Percentiles rank a stretch among this genome's conserved stretches.
Evolutionary conservation across 345 rosid genomes (phyloP).

Genomic region (sweet orange (Citrus sinensis)): DVS_A1.0 CM039161.1:22516501-22517000

Average conservation of each 20-base stretch:
- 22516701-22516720: neutral
- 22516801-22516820: conserved; percentile 25
- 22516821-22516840: conserved; percentile 26
- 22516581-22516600: neutral
- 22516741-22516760: conserved; percentile 92
- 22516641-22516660: neutral
- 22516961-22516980: neutral
- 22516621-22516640: neutral
- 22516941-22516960: conserved; percentile 44
- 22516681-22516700: neutral
- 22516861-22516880: conserved; percentile 49
- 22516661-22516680: neutral
- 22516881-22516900: conserved; percentile 27
- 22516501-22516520: neutral
- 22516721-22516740: conserved; percentile 66
- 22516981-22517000: neutral
- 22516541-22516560: conserved; percentile 15
- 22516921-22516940: conserved; percentile 41
- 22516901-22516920: conserved; percentile 43
- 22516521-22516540: conserved; percentile 25
- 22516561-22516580: conserved; percentile 18
- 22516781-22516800: conserved; percentile 59
- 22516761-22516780: conserved; percentile 79
- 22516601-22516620: neutral
- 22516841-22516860: conserved; percentile 21